Base-by-base conservation (phyloP, 2,329 filamentous ascomycete genomes). In the Polychaeton citri region DNA sequence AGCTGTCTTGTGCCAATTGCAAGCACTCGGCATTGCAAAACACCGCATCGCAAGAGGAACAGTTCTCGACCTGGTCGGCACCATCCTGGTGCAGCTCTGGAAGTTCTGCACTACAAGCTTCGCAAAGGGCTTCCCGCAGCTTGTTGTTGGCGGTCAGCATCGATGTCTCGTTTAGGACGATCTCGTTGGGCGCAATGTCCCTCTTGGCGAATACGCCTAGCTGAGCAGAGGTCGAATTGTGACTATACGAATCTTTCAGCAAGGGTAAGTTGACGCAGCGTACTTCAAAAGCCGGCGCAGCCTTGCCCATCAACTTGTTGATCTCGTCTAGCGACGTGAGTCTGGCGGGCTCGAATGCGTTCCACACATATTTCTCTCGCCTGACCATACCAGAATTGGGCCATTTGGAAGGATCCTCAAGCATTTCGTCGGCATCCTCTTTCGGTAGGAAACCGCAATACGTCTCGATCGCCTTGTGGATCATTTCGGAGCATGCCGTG, bases 81-180 rank as follows among this genome's bases (percentile, higher is more conserved):
- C 41, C 48, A 4, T 45, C 38, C 10, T 47, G 51, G 32, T 41
- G 44, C 5, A 56, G 39, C 18, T 47, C 45, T 1, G 81, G 82
- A 5, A 92, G 69, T 17, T 75, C 73, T 6, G 72, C 69, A 49
- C 85, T 85, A 57, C 88, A 96, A 10, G 86, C 86, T 58, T 96
- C 88, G 58, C 88, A 96, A 19, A 88, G 71, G 4, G 81, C 70
- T 43, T 93, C 86, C 53, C 92, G 85, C 9, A 90, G 71, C 19
- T 85, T 77, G 54, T 90, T 90, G 48, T 88, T 90, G 32, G 84
- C 87, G 2, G 87, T 94, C 28, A 98, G 65, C 6, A 94, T 71
- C 6, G 86, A 90, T 41, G 80, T 82, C 53, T 98, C 90, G 33
- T 74, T 66, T 19, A 98, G 69, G 2, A 95, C 76, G 5, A 71